Evolutionary conservation across 768 basidiomycete genomes (phyloP).

Genomic region (Imleria badia): DNA sequence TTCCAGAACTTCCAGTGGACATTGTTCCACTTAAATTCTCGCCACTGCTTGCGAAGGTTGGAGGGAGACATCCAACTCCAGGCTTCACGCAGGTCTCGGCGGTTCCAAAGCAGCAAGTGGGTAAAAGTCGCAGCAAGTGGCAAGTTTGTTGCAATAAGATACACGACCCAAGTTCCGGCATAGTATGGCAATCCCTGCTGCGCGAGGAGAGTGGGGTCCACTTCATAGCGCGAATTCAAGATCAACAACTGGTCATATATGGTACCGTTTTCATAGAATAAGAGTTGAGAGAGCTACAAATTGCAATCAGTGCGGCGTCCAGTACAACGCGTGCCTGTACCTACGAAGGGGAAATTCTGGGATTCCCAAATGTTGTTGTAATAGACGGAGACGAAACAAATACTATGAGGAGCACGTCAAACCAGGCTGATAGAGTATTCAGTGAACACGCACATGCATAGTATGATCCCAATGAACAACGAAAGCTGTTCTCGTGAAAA

Average conservation of each 20-base stretch:
- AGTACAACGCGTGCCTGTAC: slow-evolving; percentile 25
- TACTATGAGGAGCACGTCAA: slow-evolving; percentile 15
- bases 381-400: slow-evolving; percentile 36
- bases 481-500: slow-evolving; percentile 34
- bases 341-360: slow-evolving; percentile 57
- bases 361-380: slow-evolving; percentile 55
- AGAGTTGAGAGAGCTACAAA: slow-evolving; percentile 42
- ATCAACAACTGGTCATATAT: slow-evolving; percentile 52
- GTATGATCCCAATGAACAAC: slow-evolving; percentile 45
- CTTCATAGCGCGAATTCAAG: slow-evolving; percentile 49
- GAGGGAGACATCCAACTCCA: slow-evolving; percentile 47
- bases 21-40: slow-evolving; percentile 20
- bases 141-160: slow-evolving; percentile 15
- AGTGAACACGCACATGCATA: slow-evolving; percentile 46
- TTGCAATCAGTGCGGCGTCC: neutral
- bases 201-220: slow-evolving; percentile 49
- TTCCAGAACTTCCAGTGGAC: slow-evolving; percentile 42
- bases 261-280: slow-evolving; percentile 54
- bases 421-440: neutral
- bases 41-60: slow-evolving; percentile 25
- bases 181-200: slow-evolving; percentile 37
- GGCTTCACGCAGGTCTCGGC: slow-evolving; percentile 43
- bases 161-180: slow-evolving; percentile 24
- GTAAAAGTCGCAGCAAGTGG: slow-evolving; percentile 46
- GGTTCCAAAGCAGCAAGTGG: slow-evolving; percentile 54